phyloP scores from a whole-genome alignment of 1,284 basidiomycete species.

The Fistulinella cinereoalba region DNA sequence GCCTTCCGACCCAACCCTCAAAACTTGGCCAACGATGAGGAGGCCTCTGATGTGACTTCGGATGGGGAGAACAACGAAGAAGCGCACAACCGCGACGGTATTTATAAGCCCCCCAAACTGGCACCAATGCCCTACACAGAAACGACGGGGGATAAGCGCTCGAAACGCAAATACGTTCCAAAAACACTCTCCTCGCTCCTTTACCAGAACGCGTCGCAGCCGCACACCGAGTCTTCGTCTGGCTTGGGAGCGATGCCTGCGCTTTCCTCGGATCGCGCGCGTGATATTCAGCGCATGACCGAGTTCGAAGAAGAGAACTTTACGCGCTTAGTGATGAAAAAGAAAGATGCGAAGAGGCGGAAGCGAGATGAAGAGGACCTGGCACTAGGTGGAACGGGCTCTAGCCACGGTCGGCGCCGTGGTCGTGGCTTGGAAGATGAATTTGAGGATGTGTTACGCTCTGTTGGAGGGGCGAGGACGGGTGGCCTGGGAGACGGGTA shows the following conservation, averaged over 20 bases:
- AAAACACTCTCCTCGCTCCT: conserved; percentile 70
- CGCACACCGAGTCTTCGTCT: conserved; percentile 34
- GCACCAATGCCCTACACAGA: conserved; percentile 92
- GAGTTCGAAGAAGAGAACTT: conserved; percentile 98
- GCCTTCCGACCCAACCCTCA: conserved; percentile 89
- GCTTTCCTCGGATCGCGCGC: conserved; percentile 63
- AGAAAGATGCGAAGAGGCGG: conserved; percentile 82
- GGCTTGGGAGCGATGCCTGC: conserved; percentile 69
- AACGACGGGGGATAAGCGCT: conserved; percentile 43
- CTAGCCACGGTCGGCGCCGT: conserved; percentile 51
- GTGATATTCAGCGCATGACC: conserved; percentile 77
- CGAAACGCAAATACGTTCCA: conserved; percentile 56
- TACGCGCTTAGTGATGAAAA: conserved; percentile 88
- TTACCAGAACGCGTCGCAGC: conserved; percentile 49
- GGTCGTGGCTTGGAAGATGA: conserved; percentile 83
- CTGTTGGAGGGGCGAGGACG: conserved; percentile 46
- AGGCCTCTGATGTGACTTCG: conserved; percentile 35
- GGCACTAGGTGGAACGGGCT: conserved; percentile 70
- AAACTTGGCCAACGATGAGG: conserved; percentile 50
- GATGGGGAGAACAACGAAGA: conserved; percentile 33
- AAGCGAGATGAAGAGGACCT: conserved; percentile 87
- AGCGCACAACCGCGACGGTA: conserved; percentile 41
- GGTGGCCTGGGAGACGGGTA: conserved; percentile 62
- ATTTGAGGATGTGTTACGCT: conserved; percentile 75
- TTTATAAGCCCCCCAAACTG: conserved; percentile 91